Conservation (phyloP, 179 eudicot genomes). For the Spergularia azorica region DNA sequence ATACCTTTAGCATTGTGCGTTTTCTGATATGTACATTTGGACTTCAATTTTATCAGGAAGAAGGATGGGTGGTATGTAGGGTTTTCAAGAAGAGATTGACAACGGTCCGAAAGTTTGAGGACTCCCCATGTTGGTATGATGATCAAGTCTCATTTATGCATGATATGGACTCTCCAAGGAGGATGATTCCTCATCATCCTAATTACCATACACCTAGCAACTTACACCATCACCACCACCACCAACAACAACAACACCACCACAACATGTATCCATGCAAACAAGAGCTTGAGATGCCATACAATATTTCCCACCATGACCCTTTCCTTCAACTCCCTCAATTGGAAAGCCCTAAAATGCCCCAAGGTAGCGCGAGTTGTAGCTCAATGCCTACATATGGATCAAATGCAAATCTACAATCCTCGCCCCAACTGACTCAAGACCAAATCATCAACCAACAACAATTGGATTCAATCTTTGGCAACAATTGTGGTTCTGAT, state of each 20-base stretch:
- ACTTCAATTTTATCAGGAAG: slow-evolving; percentile 53
- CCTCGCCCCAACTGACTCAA: slow-evolving; percentile 11
- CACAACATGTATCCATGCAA: slow-evolving; percentile 49
- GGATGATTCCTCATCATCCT: slow-evolving; percentile 38
- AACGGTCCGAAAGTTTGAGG: slow-evolving; percentile 53
- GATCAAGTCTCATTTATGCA: slow-evolving; percentile 75
- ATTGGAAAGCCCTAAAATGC: slow-evolving; percentile 63
- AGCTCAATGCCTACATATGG: slow-evolving; percentile 32
- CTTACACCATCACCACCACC: slow-evolving; percentile 15
- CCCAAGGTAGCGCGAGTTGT: slow-evolving; percentile 26
- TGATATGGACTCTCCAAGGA: slow-evolving; percentile 59
- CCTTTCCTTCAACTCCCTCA: slow-evolving; percentile 67
- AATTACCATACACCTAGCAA: slow-evolving; percentile 34
- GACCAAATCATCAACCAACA: slow-evolving; percentile 29
- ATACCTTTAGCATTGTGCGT: too few relatives aligned
- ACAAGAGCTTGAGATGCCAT: slow-evolving; percentile 56
- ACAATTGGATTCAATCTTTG: slow-evolving; percentile 32
- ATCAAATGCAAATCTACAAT: slow-evolving; percentile 12
- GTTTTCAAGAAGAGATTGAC: slow-evolving; percentile 78
- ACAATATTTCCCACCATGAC: slow-evolving; percentile 50
- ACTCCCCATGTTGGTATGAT: slow-evolving; percentile 65
- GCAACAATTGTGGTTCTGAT: slow-evolving; percentile 20
- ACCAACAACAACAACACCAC: slow-evolving; percentile 12
- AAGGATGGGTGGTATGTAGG: slow-evolving; percentile 95
- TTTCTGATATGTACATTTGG: not conserved